Conservation (phyloP, 805 yeast species). For the Starmerella riodocensis region DNA sequence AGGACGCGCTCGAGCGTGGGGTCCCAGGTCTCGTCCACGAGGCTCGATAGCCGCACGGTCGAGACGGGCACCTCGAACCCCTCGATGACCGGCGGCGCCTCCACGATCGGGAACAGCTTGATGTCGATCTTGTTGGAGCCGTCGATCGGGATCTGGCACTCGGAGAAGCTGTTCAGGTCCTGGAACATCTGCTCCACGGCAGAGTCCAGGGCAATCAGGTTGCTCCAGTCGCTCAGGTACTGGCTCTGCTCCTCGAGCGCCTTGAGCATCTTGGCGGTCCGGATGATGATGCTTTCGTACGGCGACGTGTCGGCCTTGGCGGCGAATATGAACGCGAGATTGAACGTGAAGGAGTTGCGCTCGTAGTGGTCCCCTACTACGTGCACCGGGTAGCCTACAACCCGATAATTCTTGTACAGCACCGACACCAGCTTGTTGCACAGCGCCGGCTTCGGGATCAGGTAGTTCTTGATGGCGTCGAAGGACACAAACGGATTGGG, state of each 20-base stretch:
- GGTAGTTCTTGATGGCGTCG: slow-evolving; percentile 74
- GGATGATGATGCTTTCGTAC: slow-evolving; percentile 69
- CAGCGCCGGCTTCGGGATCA: slow-evolving; percentile 84
- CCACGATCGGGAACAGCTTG: slow-evolving; percentile 79
- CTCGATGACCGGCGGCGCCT: slow-evolving; percentile 62
- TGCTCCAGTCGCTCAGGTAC: slow-evolving; percentile 43
- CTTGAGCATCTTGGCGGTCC: slow-evolving; percentile 78
- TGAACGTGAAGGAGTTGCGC: slow-evolving; percentile 84
- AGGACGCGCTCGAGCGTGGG: slow-evolving; percentile 84
- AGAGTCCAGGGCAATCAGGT: slow-evolving; percentile 48
- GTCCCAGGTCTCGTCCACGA: slow-evolving; percentile 91
- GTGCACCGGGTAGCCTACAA: slow-evolving; percentile 82
- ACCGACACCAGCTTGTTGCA: slow-evolving; percentile 72
- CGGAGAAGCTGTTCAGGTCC: slow-evolving; percentile 88
- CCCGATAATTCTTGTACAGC: slow-evolving; percentile 52
- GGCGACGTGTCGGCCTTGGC: slow-evolving; percentile 71
- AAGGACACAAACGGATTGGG: slow-evolving; percentile 47
- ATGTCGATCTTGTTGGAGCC: slow-evolving; percentile 82
- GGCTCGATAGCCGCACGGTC: slow-evolving; percentile 56
- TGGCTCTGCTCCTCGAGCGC: slow-evolving; percentile 83
- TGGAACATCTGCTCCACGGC: slow-evolving; percentile 82
- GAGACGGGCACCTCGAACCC: slow-evolving; percentile 85
- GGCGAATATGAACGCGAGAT: slow-evolving; percentile 82
- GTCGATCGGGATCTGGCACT: slow-evolving; percentile 88
- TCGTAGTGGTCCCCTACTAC: slow-evolving; percentile 63